phyloP scores from a whole-genome alignment of 2,329 filamentous ascomycete genomes.

The Zopfia rhizophila region DNA sequence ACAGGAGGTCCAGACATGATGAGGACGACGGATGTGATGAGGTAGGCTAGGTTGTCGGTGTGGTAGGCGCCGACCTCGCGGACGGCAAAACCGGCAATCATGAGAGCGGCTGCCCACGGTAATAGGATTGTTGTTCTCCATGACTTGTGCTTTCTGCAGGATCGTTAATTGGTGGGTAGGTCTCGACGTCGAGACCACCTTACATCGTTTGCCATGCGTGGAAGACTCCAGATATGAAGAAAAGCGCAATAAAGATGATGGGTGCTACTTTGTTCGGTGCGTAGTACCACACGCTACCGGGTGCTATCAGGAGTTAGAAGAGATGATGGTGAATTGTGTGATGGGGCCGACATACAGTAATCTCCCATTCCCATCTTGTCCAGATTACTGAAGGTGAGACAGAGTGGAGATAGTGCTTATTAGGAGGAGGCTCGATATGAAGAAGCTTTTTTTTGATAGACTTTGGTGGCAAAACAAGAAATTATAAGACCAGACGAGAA shows the following conservation, averaged over 20 bases:
- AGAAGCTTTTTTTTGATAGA: no score
- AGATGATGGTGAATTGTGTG: not conserved
- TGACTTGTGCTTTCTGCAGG: slow-evolving; percentile 63
- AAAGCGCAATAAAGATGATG: slow-evolving; percentile 63
- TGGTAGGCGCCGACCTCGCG: slow-evolving; percentile 65
- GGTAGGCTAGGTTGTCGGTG: slow-evolving; percentile 54
- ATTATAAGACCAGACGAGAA: no score
- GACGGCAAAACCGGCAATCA: slow-evolving; percentile 66
- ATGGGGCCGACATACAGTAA: slow-evolving; percentile 32
- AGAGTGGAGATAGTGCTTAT: no score
- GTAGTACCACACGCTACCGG: slow-evolving; percentile 56
- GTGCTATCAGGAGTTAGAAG: slow-evolving; percentile 23
- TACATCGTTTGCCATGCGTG: slow-evolving; percentile 69
- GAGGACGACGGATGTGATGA: slow-evolving; percentile 55
- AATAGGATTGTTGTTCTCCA: slow-evolving; percentile 67
- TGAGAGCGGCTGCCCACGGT: slow-evolving; percentile 65
- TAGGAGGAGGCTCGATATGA: no score
- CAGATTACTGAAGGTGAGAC: no score
- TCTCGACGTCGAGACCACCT: slow-evolving; percentile 33
- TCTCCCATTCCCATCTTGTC: slow-evolving; percentile 44
- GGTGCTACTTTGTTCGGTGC: slow-evolving; percentile 66
- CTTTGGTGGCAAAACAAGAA: no score
- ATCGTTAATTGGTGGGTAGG: slow-evolving; percentile 7
- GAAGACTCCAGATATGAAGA: slow-evolving; percentile 56
- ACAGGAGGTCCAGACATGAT: slow-evolving; percentile 61